Conservation (phyloP, 768 basidiomycete species). For the Mycena sanguinolenta region DNA sequence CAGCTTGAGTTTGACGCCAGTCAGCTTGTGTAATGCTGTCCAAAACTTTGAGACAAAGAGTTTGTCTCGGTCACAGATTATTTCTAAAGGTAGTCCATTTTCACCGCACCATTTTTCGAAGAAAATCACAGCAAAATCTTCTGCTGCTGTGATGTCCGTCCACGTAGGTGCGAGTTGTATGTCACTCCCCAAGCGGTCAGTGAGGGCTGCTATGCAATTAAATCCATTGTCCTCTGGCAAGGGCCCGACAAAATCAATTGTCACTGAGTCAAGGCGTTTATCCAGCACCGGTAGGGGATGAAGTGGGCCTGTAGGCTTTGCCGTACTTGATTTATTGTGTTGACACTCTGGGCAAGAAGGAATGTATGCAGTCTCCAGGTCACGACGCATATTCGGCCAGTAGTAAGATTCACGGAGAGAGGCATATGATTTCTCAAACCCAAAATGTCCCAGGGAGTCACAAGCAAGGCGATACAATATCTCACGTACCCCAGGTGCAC, state of each 20-base stretch:
- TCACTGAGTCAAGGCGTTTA: slow-evolving; percentile 45
- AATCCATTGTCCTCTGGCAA: slow-evolving; percentile 47
- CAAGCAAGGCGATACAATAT: slow-evolving; percentile 45
- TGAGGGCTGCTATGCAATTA: slow-evolving; percentile 41
- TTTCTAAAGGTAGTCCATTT: slow-evolving; percentile 45
- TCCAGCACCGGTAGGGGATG: slow-evolving; percentile 45
- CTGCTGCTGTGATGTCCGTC: slow-evolving; percentile 37
- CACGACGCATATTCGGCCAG: slow-evolving; percentile 50
- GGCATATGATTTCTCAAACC: slow-evolving; percentile 48
- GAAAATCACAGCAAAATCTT: slow-evolving; percentile 41
- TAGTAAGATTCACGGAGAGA: slow-evolving; percentile 42
- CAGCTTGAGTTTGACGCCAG: slow-evolving; percentile 44
- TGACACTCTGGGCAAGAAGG: slow-evolving; percentile 50
- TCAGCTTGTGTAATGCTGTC: slow-evolving; percentile 15
- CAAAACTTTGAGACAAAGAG: slow-evolving; percentile 51
- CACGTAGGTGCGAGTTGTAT: slow-evolving; percentile 32
- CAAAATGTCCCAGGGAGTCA: slow-evolving; percentile 49
- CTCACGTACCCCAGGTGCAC: slow-evolving; percentile 34
- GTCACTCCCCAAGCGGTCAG: slow-evolving; percentile 33
- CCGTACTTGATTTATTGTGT: slow-evolving; percentile 48
- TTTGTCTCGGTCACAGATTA: slow-evolving; percentile 50
- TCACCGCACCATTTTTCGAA: slow-evolving; percentile 48
- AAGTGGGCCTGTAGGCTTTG: slow-evolving; percentile 45
- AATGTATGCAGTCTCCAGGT: slow-evolving; percentile 49
- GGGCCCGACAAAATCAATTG: slow-evolving; percentile 53